Base-by-base conservation (phyloP, 108 stramenopile species). In the Pseudonitzschia multistriata region DNA sequence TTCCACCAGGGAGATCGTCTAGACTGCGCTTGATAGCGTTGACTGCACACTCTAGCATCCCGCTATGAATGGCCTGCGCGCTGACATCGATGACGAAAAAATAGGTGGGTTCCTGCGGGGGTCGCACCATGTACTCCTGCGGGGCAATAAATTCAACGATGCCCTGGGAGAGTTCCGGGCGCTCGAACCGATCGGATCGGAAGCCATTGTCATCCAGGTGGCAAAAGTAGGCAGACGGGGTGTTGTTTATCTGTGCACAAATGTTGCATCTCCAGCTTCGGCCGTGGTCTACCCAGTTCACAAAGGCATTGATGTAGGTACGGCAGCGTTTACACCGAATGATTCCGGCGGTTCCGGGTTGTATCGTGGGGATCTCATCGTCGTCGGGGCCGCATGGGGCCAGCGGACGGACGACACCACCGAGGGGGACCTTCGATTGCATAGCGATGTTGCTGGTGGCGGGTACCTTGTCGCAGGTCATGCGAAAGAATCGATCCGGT, bases 271-370 rank as follows among this genome's bases (percentile, higher is more conserved):
- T 79, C 98, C 98, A 99, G 67, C 88, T 71, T 22, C 96, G 85
- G 22, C 98, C 98, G 77, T 96, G 93, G 49, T 98, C 97, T 13
- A 92, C 67, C 96, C 96, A 99, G n/a, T 80, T 67, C 17, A 98
- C 98, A 71, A 96, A 99, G 34, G 98, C 97, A 80, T 99, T 99
- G 73, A 99, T 96, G 90, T 99, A 99, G 35, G 98, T 97, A 30
- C 98, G 93, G 74, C 98, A 99, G 3, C 90, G 72, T 76, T 97
- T 97, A 70, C 98, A 99, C 28, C 98, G 91, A 65, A 99, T 86
- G 71, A 98, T 97, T 42, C 98, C 97, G 35, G 90, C 88, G 29
- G 87, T 86, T 29, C 95, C 94, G n/a, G 96, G 96, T 76, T 97
- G 93, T 15, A 98, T 90, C 14, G 95, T 95, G 28, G 81, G 80